Base-by-base conservation (phyloP, 2,329 filamentous ascomycete species). In the Eurotiales sp. region DNA sequence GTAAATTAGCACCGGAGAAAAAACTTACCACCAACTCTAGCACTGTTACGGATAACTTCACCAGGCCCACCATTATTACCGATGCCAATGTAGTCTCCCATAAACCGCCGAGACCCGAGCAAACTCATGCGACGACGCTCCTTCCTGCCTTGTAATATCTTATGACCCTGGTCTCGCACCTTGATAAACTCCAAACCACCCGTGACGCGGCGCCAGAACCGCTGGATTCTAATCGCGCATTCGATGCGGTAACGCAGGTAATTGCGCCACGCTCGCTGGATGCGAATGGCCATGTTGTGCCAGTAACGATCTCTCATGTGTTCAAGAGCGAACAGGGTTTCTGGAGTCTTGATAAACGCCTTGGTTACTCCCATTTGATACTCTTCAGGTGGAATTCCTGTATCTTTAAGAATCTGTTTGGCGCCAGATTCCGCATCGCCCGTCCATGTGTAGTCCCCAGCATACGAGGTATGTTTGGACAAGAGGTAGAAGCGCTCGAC, bases 281-380 rank as follows among this genome's bases (percentile, higher is more conserved):
- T 97, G 53, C 93, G 84, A 54, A 92, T 95, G 3, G 93, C 93
- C 93, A 99, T 97, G 73, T 97, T 99, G 72, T 97, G 92, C 92
- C 92, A 97, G 72, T 97, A 99, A 51, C 89, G 81, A 67, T 99
- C 93, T 65, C 93, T 84, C 92, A 99, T 97, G 52, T 95, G 91
- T 71, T 99, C 93, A 10, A 99, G 77, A 2, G 93, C 93, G 65
- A 99, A 99, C 2, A 99, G 76, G 0, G 93, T 99, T 71, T 99
- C 93, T 0, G 93, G 93, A 0, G 93, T 91, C 72, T 99, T 97
- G 76, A 99, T 95, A 64, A 99, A 99, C 3, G 90, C 92, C 72
- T 97, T 99, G 1, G 88, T 92, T 4, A 93, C 88, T 73, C 93
- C 93, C 80, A 99, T 88, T 71, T 99, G 93, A 79, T 90, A 97